Evolutionary conservation across 2,329 filamentous ascomycete genomes (phyloP), one percentile per base, ranked within the genome.

Genomic region (Colletotrichum orbiculare): DNA sequence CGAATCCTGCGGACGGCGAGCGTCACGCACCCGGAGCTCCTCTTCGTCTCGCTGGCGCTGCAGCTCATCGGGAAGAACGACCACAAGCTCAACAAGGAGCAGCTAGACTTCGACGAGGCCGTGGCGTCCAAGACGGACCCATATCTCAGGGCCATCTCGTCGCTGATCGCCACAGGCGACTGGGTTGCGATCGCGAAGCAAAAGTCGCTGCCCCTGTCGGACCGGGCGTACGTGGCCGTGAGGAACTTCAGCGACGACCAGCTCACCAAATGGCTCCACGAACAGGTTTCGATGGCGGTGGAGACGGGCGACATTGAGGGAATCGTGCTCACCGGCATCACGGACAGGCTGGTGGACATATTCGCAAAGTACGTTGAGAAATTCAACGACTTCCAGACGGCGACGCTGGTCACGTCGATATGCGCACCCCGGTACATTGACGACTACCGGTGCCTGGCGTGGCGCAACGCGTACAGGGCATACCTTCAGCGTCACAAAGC

Each of bases 81-180:
- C 60, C 78, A 77, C 49, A 75, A 77, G 45, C 69, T 80, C 4
- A 76, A 76, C 46, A 82, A 82, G 66, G 81, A 83, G 67, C 79
- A 85, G 65, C 79, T 88, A 33, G 85, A 88, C 69, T 86, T 88
- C 70, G 86, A 88, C 72, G 84, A 86, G 61, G 79, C 80, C 2
- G 81, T 87, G 12, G 85, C 88, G 34, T 87, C 85, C 64, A 86
- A 90, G 66, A 88, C 89, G 0, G 91, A 96, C 71, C 90, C 92
- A 0, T 95, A 94, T 73, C 84, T 96, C 33, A 89, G 92, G 60
- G 92, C 91, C 6, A 90, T 96, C 52, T 92, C 93, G 33, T 89
- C 89, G 3, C 89, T 92, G 69, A 91, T 96, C 66, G 89, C 90
- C 9, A 92, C 89, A 0, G 90, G 90, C 5, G 86, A 93, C 74